Percentiles rank a stretch among this genome's conserved stretches.
Conservation (phyloP, 1,284 basidiomycete species). For the Rhodotorula sp. region DNA sequence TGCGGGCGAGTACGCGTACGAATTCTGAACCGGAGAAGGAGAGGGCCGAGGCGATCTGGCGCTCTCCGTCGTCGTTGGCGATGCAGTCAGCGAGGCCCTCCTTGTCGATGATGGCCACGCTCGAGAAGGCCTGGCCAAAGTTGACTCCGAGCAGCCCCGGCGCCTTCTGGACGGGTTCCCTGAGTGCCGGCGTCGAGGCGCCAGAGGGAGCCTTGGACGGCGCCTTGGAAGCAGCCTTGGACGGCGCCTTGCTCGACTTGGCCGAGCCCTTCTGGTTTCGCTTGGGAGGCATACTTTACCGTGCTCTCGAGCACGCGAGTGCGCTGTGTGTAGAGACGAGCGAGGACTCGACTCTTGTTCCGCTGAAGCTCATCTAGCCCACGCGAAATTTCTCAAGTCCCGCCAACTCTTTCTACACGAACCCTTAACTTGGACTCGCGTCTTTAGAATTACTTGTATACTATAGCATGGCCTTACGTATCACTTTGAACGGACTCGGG, state of each 20-base stretch:
- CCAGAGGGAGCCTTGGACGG: slow-evolving; percentile 30
- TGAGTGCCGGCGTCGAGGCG: slow-evolving; percentile 27
- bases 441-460: too few relatives aligned
- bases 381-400: not conserved
- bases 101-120: slow-evolving; percentile 95
- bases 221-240: slow-evolving; percentile 31
- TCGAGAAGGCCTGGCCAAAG: slow-evolving; percentile 93
- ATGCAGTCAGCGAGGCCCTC: slow-evolving; percentile 89
- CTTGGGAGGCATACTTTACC: slow-evolving; percentile 16
- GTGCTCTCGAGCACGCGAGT: not conserved
- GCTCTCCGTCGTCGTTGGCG: slow-evolving; percentile 96
- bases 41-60: slow-evolving; percentile 93
- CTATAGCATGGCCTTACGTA: too few relatives aligned
- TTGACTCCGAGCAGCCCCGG: slow-evolving; percentile 77
- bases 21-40: slow-evolving; percentile 88
- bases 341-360: not conserved
- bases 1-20: slow-evolving; percentile 55
- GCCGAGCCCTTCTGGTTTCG: slow-evolving; percentile 33
- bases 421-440: too few relatives aligned
- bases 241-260: slow-evolving; percentile 27
- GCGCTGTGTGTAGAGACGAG: not conserved
- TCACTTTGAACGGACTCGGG: too few relatives aligned
- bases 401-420: not conserved
- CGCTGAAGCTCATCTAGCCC: not conserved
- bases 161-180: slow-evolving; percentile 18